Conservation (phyloP, 345 rosid species). For the Combretum micranthum region DNA sequence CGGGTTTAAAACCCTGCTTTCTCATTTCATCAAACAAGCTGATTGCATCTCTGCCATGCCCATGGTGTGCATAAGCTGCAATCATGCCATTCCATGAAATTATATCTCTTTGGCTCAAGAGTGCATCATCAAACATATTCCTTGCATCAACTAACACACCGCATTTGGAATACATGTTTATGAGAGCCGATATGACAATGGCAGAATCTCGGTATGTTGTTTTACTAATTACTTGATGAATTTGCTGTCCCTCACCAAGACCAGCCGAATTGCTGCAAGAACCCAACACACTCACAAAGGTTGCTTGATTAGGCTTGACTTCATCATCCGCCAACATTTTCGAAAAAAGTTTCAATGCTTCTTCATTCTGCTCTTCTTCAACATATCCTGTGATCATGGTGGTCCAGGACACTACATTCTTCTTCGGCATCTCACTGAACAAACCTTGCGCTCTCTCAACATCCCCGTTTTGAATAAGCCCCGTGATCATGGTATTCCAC, state of each 20-base stretch:
- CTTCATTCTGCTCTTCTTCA: conserved; percentile 42
- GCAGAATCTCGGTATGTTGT: conserved; percentile 37
- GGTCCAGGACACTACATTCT: conserved; percentile 70
- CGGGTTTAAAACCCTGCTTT: conserved; percentile 38
- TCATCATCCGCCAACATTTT: conserved; percentile 41
- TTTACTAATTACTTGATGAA: conserved; percentile 58
- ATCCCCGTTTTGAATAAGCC: conserved; percentile 45
- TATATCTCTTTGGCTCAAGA: conserved; percentile 36
- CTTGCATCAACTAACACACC: conserved; percentile 48
- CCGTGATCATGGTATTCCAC: conserved; percentile 75
- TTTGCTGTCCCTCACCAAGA: conserved; percentile 60
- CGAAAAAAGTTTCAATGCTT: conserved; percentile 43
- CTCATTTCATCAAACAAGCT: conserved; percentile 52
- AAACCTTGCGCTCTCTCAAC: conserved; percentile 34
- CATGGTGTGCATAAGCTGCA: conserved; percentile 73
- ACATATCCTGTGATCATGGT: conserved; percentile 63
- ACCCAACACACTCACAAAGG: conserved; percentile 54
- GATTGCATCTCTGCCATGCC: conserved; percentile 53
- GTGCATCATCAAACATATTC: conserved; percentile 46
- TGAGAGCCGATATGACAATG: conserved; percentile 51
- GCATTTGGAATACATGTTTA: conserved; percentile 71
- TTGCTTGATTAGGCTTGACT: conserved; percentile 50
- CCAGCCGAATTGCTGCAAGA: conserved; percentile 68
- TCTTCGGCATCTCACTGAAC: conserved; percentile 47
- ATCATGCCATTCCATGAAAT: conserved; percentile 70